These are phyloP conservation scores for Cutaneotrichosporon sp. DNA, from an alignment of 1,284 basidiomycete genomes.

Conservation along the genomic window DNA sequence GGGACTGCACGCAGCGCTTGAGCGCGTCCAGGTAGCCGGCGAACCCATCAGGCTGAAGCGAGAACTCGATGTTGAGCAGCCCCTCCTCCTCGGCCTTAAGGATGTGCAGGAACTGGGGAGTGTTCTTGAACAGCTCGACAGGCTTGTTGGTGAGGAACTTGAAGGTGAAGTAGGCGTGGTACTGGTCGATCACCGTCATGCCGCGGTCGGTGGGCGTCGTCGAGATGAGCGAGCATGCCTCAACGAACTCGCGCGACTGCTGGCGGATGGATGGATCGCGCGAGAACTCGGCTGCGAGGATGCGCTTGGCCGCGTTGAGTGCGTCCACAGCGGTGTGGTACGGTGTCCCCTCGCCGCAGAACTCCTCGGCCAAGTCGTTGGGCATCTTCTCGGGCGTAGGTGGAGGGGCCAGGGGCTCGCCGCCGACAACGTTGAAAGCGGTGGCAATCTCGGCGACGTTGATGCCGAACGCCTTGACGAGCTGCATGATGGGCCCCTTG, in stretches of 20 bases:
- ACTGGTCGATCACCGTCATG: conserved; percentile 83
- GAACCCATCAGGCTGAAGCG: conserved; percentile 66
- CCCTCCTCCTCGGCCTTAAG: conserved; percentile 87
- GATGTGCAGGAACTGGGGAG: conserved; percentile 85
- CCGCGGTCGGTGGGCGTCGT: conserved; percentile 90
- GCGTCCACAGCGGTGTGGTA: conserved; percentile 39
- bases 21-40: conserved; percentile 62
- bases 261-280: conserved; percentile 88
- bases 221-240: conserved; percentile 73
- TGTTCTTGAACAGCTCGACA: conserved; percentile 67
- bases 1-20: conserved; percentile 79
- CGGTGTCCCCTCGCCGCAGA: conserved; percentile 34
- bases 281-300: conserved; percentile 86
- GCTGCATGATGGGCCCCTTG: conserved; percentile 43
- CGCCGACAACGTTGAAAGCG: conserved; percentile 41
- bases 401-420: conserved; percentile 28
- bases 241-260: conserved; percentile 76
- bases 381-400: conserved; percentile 45
- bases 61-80: conserved; percentile 75
- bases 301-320: conserved; percentile 64
- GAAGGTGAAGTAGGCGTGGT: conserved; percentile 91
- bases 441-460: conserved; percentile 38
- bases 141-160: conserved; percentile 90
- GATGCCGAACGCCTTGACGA: conserved; percentile 49
- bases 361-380: conserved; percentile 50